Conservation (phyloP, 805 yeast species). For the Yarrowia deformans region DNA sequence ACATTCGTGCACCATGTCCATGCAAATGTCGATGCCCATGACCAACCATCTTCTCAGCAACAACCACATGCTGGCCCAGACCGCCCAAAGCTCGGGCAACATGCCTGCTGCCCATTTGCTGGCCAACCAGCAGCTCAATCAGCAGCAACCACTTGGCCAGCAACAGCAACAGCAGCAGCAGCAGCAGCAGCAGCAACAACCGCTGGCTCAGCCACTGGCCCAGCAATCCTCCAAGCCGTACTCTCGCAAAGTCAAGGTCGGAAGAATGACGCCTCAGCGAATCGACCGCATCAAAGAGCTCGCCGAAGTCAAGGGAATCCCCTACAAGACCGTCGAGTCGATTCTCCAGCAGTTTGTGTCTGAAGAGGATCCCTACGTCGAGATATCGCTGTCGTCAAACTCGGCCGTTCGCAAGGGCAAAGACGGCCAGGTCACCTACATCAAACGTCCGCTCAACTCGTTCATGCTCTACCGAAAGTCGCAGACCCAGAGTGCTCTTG, state of each 20-base stretch:
- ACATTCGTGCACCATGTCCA: conserved; percentile 8
- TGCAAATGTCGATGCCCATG: conserved; percentile 33
- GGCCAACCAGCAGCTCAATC: neutral
- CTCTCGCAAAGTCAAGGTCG: conserved; percentile 44
- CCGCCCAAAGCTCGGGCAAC: neutral
- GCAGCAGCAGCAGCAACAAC: neutral
- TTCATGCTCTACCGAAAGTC: conserved; percentile 58
- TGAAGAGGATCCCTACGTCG: conserved; percentile 36
- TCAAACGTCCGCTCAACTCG: conserved; percentile 58
- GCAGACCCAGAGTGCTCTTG: conserved; percentile 54
- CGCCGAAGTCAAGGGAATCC: conserved; percentile 47
- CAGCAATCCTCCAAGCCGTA: conserved; percentile 2
- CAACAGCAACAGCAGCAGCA: neutral
- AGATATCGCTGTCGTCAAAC: conserved; percentile 25
- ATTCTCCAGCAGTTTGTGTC: conserved; percentile 43
- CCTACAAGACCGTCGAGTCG: conserved; percentile 45
- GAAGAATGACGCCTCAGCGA: conserved; percentile 45
- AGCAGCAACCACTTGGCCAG: too few relatives aligned
- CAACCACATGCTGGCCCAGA: conserved; percentile 22
- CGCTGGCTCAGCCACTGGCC: too few relatives aligned
- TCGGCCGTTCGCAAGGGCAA: conserved; percentile 36
- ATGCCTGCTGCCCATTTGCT: neutral
- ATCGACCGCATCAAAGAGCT: conserved; percentile 44
- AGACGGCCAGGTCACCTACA: conserved; percentile 45
- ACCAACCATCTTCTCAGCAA: conserved; percentile 26